Percentiles rank a stretch among this genome's conserved stretches.
These are phyloP conservation scores for Leptographium procerum DNA, from an alignment of 2,329 filamentous ascomycete genomes.

Conservation along the genomic window DNA sequence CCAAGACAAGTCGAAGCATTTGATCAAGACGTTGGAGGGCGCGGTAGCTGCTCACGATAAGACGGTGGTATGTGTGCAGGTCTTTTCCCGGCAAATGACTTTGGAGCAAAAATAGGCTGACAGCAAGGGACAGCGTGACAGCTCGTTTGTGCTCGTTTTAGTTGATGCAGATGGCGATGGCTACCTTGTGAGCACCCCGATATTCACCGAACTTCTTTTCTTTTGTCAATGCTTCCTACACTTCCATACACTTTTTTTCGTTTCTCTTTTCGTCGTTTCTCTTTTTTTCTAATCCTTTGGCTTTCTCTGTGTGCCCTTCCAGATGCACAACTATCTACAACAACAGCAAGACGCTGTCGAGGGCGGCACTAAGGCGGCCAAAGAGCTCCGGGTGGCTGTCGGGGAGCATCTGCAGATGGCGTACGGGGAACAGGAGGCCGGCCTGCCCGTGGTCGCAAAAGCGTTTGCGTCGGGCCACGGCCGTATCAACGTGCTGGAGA, in stretches of 20 bases:
- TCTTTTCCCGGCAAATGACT: neutral
- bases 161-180: neutral
- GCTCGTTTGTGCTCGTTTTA: neutral
- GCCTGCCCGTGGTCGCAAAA: neutral
- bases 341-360: neutral
- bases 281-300: neutral
- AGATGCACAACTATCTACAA: neutral
- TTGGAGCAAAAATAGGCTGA: neutral
- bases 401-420: neutral
- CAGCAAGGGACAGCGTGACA: neutral
- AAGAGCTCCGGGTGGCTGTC: neutral
- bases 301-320: neutral
- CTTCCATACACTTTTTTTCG: too few species aligned
- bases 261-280: neutral
- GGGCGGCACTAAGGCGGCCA: neutral
- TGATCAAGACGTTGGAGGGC: neutral
- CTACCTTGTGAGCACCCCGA: neutral
- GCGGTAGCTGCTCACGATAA: neutral
- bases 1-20: neutral
- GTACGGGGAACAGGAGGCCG: neutral
- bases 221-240: too few species aligned
- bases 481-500: neutral
- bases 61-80: neutral
- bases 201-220: too few species aligned
- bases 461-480: slow-evolving; percentile 1